phyloP scores from a whole-genome alignment of 1,284 basidiomycete species.

The Rhodotorula sp. region DNA sequence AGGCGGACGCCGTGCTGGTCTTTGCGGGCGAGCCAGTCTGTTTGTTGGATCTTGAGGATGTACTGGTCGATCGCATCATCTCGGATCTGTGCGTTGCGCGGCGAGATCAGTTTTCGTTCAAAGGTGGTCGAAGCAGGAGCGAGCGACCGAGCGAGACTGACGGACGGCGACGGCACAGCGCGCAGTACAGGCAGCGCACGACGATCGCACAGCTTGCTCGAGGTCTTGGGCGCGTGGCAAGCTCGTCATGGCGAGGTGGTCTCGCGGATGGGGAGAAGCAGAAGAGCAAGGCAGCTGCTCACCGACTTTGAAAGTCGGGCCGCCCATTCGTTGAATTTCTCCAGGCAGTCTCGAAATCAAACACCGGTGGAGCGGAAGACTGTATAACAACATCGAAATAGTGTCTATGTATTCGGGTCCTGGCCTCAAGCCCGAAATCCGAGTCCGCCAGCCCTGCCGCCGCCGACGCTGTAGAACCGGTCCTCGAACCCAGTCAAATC shows the following conservation, averaged over 20 bases:
- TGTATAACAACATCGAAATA: too few species aligned
- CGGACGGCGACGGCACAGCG: neutral
- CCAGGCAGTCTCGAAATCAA: too few species aligned
- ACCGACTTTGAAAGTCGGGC: too few species aligned
- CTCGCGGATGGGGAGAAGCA: too few species aligned
- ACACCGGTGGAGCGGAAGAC: too few species aligned
- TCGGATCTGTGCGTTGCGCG: constrained; percentile 13
- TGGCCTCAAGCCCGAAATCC: constrained; percentile 9
- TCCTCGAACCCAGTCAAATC: constrained; percentile 21
- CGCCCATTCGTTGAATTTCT: too few species aligned
- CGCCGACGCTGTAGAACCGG: constrained; percentile 11
- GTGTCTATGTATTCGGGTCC: too few species aligned
- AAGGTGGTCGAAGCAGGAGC: neutral
- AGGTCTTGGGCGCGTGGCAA: too few species aligned
- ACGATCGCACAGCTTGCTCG: neutral
- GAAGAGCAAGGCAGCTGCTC: too few species aligned
- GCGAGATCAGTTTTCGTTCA: too few species aligned
- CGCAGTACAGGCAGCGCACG: neutral
- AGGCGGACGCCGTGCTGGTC: constrained; percentile 49
- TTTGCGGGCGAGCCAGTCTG: constrained; percentile 1
- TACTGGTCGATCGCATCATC: constrained; percentile 4
- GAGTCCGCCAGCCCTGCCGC: constrained; percentile 7
- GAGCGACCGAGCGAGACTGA: neutral
- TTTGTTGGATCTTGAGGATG: constrained; percentile 4
- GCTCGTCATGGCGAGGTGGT: too few species aligned